Percentiles rank a stretch among this genome's conserved stretches.
Conservation (phyloP, 1,139 yeast genomes). For the Wickerhamiella pararugosa region DNA sequence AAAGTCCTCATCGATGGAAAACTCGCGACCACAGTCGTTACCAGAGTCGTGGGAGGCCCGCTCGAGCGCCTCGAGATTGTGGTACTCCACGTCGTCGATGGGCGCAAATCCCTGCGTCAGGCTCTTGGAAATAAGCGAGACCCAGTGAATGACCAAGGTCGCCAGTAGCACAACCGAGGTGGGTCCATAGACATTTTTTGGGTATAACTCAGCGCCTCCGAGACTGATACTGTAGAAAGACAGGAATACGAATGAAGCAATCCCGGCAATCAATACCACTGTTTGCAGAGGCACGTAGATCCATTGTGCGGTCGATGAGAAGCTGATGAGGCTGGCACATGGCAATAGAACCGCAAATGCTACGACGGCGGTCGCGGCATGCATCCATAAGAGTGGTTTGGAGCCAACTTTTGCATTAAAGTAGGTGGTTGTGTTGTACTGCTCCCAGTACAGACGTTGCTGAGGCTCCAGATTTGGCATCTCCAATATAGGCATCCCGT, state of each 20-base stretch:
- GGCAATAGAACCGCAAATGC: slow-evolving; percentile 56
- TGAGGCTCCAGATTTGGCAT: slow-evolving; percentile 49
- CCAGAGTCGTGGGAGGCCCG: slow-evolving; percentile 11
- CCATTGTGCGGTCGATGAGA: slow-evolving; percentile 33
- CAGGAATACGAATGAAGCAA: slow-evolving; percentile 42
- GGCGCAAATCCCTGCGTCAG: slow-evolving; percentile 22
- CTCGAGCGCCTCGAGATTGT: slow-evolving; percentile 16
- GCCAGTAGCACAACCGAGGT: slow-evolving; percentile 49
- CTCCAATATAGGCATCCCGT: slow-evolving; percentile 65
- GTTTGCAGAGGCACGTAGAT: slow-evolving; percentile 46
- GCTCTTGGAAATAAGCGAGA: slow-evolving; percentile 34
- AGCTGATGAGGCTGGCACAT: slow-evolving; percentile 46
- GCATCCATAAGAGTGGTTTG: slow-evolving; percentile 42
- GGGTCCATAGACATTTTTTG: slow-evolving; percentile 54
- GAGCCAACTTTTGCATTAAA: slow-evolving; percentile 38
- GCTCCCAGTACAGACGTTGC: slow-evolving; percentile 65
- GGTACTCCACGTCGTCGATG: slow-evolving; percentile 25
- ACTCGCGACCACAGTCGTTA: slow-evolving; percentile 9
- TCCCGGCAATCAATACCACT: slow-evolving; percentile 33
- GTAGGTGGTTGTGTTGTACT: slow-evolving; percentile 67
- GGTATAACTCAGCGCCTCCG: slow-evolving; percentile 51
- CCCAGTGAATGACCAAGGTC: slow-evolving; percentile 37
- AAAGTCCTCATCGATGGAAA: slow-evolving; percentile 6
- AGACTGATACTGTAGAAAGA: slow-evolving; percentile 40
- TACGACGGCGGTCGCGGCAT: slow-evolving; percentile 33